Evolutionary conservation across 306 rosid species (phyloP).

Genomic region (Fragaria nilgerrensis): DNA sequence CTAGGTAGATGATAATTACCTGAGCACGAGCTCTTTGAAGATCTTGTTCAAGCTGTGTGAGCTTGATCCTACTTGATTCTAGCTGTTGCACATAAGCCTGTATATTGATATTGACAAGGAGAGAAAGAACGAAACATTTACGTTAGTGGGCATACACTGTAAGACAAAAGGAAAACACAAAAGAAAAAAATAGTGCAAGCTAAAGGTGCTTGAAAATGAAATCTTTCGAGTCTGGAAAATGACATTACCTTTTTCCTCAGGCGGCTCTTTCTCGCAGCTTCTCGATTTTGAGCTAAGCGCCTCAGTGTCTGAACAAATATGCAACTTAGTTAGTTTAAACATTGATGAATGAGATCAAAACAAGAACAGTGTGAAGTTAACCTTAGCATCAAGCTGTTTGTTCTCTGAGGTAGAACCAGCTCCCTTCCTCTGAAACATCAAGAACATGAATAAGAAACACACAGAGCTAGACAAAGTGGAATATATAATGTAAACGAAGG

Average conservation of each 20-base stretch:
- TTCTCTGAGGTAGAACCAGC: slow-evolving; percentile 72
- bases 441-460: not conserved
- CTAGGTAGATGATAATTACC: slow-evolving; percentile 32
- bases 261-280: slow-evolving; percentile 95
- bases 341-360: not conserved
- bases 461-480: not conserved
- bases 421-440: slow-evolving; percentile 71
- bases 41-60: slow-evolving; percentile 80
- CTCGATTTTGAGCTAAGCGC: slow-evolving; percentile 96
- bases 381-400: slow-evolving; percentile 84
- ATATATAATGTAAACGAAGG: not conserved
- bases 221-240: slow-evolving; percentile 12
- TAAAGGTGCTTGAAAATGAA: slow-evolving; percentile 1
- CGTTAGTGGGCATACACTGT: not conserved
- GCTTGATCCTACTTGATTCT: slow-evolving; percentile 81
- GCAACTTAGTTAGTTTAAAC: not conserved
- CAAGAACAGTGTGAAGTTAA: slow-evolving; percentile 12
- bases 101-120: not conserved
- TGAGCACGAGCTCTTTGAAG: slow-evolving; percentile 89
- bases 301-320: slow-evolving; percentile 61
- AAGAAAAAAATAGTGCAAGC: not conserved
- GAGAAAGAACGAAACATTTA: not conserved
- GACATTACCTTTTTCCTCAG: slow-evolving; percentile 77
- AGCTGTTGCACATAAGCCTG: slow-evolving; percentile 95
- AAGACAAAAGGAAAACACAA: not conserved